Percentiles rank a stretch among this genome's conserved stretches.
Evolutionary conservation across 2,329 filamentous ascomycete species (phyloP).

Genomic region (Colletotrichum abscissum): DNA sequence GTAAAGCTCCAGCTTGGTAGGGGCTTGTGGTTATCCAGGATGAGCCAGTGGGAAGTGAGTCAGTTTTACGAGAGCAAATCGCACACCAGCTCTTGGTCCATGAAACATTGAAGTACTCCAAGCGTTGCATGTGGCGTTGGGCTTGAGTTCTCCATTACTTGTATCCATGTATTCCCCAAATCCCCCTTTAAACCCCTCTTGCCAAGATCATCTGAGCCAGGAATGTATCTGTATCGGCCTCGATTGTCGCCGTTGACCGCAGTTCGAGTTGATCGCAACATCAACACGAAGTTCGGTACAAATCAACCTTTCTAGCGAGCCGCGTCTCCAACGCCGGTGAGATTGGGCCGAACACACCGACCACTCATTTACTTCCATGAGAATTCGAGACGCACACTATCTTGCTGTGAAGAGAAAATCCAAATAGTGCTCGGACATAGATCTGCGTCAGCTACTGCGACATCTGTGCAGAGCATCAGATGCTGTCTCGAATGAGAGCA

Average conservation of each 20-base stretch:
- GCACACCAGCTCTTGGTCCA: not conserved
- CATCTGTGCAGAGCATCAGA: not conserved
- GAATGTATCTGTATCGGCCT: not conserved
- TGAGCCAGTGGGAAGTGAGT: not conserved
- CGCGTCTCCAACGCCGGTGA: not conserved
- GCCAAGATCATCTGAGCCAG: not conserved
- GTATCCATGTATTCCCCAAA: not conserved
- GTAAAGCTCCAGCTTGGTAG: not conserved
- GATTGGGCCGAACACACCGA: not conserved
- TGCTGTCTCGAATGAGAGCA: not conserved
- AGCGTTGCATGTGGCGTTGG: not conserved
- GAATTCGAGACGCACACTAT: not conserved
- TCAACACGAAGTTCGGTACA: too few species aligned
- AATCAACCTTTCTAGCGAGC: not conserved
- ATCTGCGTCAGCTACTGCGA: slow-evolving; percentile 5
- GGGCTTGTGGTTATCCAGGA: not conserved
- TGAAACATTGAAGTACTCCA: not conserved
- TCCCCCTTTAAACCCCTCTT: not conserved
- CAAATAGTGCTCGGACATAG: not conserved
- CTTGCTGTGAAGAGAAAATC: not conserved
- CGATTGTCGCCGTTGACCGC: not conserved
- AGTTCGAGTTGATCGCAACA: not conserved
- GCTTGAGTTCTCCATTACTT: not conserved
- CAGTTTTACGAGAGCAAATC: not conserved
- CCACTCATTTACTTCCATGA: slow-evolving; percentile 4